Percentiles rank a stretch among this genome's conserved stretches.
These are phyloP conservation scores for Botrytis paeoniae DNA, from an alignment of 2,329 filamentous ascomycete species.

Conservation along the genomic window DNA sequence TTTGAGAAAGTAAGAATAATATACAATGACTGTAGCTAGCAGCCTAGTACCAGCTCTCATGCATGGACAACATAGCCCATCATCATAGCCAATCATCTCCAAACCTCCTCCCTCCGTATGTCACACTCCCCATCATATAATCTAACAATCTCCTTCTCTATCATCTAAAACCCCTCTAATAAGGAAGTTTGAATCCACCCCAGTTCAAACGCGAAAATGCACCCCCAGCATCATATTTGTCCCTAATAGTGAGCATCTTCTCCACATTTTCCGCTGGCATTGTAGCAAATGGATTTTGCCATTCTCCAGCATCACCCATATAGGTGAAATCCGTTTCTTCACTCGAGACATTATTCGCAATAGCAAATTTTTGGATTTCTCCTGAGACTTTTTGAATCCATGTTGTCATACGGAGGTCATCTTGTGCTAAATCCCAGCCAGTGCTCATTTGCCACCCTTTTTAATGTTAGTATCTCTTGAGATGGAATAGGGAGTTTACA, in stretches of 20 bases:
- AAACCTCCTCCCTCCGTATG: not conserved
- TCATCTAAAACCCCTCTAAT: not conserved
- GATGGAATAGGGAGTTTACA: not conserved
- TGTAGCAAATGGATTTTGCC: slow-evolving; percentile 31
- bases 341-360: slow-evolving; percentile 20
- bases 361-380: slow-evolving; percentile 37
- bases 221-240: slow-evolving; percentile 31
- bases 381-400: slow-evolving; percentile 38
- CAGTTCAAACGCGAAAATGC: slow-evolving; percentile 34
- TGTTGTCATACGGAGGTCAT: slow-evolving; percentile 40
- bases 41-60: not conserved
- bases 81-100: not conserved
- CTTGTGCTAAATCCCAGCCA: slow-evolving; percentile 39
- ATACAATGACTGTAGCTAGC: not conserved
- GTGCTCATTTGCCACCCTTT: slow-evolving; percentile 43
- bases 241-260: slow-evolving; percentile 30
- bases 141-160: not conserved
- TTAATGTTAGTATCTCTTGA: not conserved
- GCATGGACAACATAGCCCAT: not conserved
- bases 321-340: slow-evolving; percentile 22
- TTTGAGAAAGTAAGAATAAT: not conserved
- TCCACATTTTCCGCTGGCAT: slow-evolving; percentile 39
- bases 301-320: slow-evolving; percentile 28
- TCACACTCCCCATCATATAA: not conserved
- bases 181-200: slow-evolving; percentile 33